Conservation (phyloP, 495 filamentous ascomycete species). For the Echria macrotheca region DNA sequence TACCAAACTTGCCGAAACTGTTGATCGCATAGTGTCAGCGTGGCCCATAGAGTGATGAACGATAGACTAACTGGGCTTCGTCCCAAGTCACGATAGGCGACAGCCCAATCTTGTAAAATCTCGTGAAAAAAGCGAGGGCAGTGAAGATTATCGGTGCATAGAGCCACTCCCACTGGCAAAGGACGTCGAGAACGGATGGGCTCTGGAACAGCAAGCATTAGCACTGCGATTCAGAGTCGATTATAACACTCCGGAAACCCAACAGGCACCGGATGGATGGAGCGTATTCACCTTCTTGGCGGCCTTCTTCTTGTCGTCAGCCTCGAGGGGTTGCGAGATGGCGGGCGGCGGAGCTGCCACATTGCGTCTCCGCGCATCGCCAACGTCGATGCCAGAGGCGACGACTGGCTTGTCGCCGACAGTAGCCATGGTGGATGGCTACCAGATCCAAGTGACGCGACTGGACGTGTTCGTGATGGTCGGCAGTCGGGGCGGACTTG, state of each 20-base stretch:
- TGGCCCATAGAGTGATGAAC: slow-evolving; percentile 4
- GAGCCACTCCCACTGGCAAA: slow-evolving; percentile 79
- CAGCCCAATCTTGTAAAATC: slow-evolving; percentile 89
- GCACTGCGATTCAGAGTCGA: slow-evolving; percentile 8
- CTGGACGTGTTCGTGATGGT: slow-evolving; percentile 4
- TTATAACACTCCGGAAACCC: no score
- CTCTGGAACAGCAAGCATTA: slow-evolving; percentile 26
- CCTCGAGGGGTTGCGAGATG: slow-evolving; percentile 33
- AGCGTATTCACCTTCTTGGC: slow-evolving; percentile 50
- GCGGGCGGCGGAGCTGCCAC: slow-evolving; percentile 48
- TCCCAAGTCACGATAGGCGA: slow-evolving; percentile 98
- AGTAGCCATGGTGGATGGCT: slow-evolving; percentile 38
- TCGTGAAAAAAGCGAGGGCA: slow-evolving; percentile 82
- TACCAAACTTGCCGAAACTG: slow-evolving; percentile 98
- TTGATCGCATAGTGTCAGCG: slow-evolving; percentile 23
- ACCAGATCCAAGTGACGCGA: background rate
- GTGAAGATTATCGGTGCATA: slow-evolving; percentile 88
- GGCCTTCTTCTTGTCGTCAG: slow-evolving; percentile 62
- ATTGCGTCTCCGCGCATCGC: slow-evolving; percentile 69
- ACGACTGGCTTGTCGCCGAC: slow-evolving; percentile 40
- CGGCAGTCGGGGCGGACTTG: slow-evolving; percentile 9
- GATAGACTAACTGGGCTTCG: slow-evolving; percentile 79
- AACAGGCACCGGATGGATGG: no score
- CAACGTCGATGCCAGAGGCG: slow-evolving; percentile 62
- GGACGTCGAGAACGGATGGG: slow-evolving; percentile 53